Base-by-base conservation (phyloP, 345 rosid genomes). In the Gynandropsis gynandra region DNA sequence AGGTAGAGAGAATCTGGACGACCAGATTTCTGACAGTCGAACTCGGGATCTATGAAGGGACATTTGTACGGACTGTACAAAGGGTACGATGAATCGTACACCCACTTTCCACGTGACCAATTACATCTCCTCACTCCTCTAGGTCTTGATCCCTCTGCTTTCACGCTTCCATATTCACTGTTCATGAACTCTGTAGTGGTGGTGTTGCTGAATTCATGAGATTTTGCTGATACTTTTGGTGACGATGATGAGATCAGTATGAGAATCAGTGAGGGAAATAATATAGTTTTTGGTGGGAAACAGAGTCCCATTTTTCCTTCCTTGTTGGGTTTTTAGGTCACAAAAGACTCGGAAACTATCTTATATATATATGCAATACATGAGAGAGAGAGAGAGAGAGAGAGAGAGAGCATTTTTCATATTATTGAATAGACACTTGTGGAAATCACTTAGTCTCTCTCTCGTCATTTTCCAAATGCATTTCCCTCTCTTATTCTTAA, bases 1-100 rank as follows among this genome's bases (percentile, higher is more conserved):
- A 81, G 90, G 59, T 86, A 89, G 54, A 50, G 58, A 5, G 50
- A 71, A 58, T 86, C 95, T 1, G 84, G 79, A 10, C 97, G 94
- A 31, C 94, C 94, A 0, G 76, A 76, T 57, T 83, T 78, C 52
- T 69, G 64, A 69, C 97, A 89, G 44, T 89, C 78, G 54, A 76
- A 89, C 16, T 89, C 83, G 47, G 76, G 64, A 37, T 82, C 74
- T 44, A 89, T 74, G 63, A 68, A 75, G 1, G 90, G 88, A 47
- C 97, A 89, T 5, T 68, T 38, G 0, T 77, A 57, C n/a, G 97
- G 64, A 53, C 75, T 52, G 41, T 83, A 89, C 39, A 78, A 80
- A 43, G 94, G 95, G 58, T 75, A 81, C 40, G 86, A 75, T 40
- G 58, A 1, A 60, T 89, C 95, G 64, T 64, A 61, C 1, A 78